Percentiles rank a stretch among this genome's conserved stretches.
These are phyloP conservation scores for Fusarium sp. DNA, from an alignment of 2,329 filamentous ascomycete species.

Conservation along the genomic window DNA sequence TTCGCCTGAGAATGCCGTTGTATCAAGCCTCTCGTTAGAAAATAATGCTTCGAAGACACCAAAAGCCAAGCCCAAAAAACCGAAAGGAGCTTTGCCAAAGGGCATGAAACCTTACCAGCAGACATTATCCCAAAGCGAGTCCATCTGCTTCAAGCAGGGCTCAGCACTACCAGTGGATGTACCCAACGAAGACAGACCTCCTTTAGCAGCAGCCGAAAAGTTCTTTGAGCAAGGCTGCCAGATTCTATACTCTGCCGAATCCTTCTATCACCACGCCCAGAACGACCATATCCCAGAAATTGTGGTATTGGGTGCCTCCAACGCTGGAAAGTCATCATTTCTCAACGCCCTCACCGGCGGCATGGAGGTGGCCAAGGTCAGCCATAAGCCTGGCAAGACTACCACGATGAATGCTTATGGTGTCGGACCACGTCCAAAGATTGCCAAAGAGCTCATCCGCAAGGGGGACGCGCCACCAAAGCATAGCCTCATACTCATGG, in stretches of 20 bases:
- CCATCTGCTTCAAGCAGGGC: conserved; percentile 40
- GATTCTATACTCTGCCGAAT: conserved; percentile 67
- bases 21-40: not conserved
- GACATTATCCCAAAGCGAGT: conserved; percentile 39
- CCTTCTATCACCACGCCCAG: conserved; percentile 63
- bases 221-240: conserved; percentile 53
- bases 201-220: conserved; percentile 48
- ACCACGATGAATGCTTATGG: conserved; percentile 70
- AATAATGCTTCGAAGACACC: not conserved
- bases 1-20: not conserved
- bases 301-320: conserved; percentile 87
- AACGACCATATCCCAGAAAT: conserved; percentile 73
- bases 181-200: conserved; percentile 43
- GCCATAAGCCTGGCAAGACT: conserved; percentile 67
- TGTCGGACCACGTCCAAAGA: conserved; percentile 61
- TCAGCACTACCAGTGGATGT: conserved; percentile 26
- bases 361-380: conserved; percentile 63
- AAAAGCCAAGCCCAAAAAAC: conserved; percentile 21
- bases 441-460: conserved; percentile 46
- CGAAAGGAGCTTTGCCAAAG: conserved; percentile 16
- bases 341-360: conserved; percentile 82
- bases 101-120: conserved; percentile 44
- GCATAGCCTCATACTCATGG: conserved; percentile 65
- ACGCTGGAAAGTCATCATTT: conserved; percentile 90
- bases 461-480: conserved; percentile 59